phyloP scores from a whole-genome alignment of 352 stramenopile species.

The Thraustotheca clavata region DNA sequence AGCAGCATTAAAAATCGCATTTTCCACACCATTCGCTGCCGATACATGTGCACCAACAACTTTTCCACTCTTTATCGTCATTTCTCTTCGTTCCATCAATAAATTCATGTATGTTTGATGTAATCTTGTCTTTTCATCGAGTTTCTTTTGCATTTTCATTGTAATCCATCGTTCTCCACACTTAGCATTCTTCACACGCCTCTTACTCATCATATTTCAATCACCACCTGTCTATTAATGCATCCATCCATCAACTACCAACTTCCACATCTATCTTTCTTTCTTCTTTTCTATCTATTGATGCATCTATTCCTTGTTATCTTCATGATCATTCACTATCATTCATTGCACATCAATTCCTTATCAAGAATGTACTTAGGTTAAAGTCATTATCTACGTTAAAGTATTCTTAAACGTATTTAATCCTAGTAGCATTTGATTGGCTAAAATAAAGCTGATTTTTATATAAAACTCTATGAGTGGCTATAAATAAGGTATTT shows the following conservation, averaged over 20 bases:
- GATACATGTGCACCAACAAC: constrained; percentile 38
- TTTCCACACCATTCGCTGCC: constrained; percentile 27
- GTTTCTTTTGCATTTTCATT: background rate
- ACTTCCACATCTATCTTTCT: no score
- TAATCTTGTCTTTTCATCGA: background rate
- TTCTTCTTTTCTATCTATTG: no score
- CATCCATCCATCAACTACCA: no score
- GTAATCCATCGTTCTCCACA: no score
- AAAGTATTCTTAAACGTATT: background rate
- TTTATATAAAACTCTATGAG: background rate
- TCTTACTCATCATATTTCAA: no score
- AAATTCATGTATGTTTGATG: background rate
- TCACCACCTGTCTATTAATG: no score
- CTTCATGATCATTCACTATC: background rate
- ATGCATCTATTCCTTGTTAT: background rate
- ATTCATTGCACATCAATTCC: background rate
- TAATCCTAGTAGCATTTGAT: background rate
- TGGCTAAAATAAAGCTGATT: background rate
- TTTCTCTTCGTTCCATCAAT: background rate
- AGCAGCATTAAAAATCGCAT: constrained; percentile 28
- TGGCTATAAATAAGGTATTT: background rate
- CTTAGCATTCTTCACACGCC: no score
- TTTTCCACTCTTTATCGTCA: constrained; percentile 18
- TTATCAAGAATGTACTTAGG: no score
- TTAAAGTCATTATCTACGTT: no score